A percentile compares a stretch with the other conserved stretches of the same genome.
phyloP scores from a whole-genome alignment of 2,329 filamentous ascomycete genomes.

The Amauroascus niger region DNA sequence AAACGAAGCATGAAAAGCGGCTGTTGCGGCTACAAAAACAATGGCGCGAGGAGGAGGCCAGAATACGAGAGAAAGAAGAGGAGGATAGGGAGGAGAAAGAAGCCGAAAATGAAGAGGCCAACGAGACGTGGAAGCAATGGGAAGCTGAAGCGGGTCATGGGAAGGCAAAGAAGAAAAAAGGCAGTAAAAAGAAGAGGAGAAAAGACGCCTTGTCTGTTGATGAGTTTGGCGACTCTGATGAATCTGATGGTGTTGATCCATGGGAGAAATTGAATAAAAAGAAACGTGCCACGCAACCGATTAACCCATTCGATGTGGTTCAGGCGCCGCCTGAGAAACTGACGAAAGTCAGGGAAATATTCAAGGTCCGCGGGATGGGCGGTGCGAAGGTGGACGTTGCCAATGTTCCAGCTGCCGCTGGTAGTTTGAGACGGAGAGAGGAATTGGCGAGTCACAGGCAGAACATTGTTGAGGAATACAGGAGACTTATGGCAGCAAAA shows the following conservation, averaged over 20 bases:
- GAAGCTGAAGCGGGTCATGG: slow-evolving; percentile 46
- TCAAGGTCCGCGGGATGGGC: slow-evolving; percentile 48
- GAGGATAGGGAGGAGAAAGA: slow-evolving; percentile 62
- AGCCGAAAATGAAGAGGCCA: slow-evolving; percentile 52
- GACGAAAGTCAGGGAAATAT: slow-evolving; percentile 52
- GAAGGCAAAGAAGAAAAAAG: slow-evolving; percentile 50
- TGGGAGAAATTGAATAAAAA: slow-evolving; percentile 65
- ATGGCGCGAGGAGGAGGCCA: slow-evolving; percentile 48
- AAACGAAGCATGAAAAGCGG: slow-evolving; percentile 74
- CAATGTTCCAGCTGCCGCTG: slow-evolving; percentile 58
- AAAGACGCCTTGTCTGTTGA: slow-evolving; percentile 27
- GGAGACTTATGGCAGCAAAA: slow-evolving; percentile 56
- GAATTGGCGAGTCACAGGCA: slow-evolving; percentile 60
- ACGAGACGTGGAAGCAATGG: slow-evolving; percentile 55
- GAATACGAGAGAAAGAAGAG: slow-evolving; percentile 61
- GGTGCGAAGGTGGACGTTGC: slow-evolving; percentile 58
- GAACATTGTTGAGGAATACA: slow-evolving; percentile 64
- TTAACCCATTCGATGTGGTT: slow-evolving; percentile 46
- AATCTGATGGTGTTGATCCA: slow-evolving; percentile 55
- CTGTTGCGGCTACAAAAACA: slow-evolving; percentile 53
- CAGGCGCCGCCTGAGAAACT: slow-evolving; percentile 66
- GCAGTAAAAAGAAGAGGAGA: slow-evolving; percentile 50
- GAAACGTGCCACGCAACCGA: slow-evolving; percentile 34
- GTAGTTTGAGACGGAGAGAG: slow-evolving; percentile 62
- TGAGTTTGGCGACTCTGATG: slow-evolving; percentile 33